A percentile compares a stretch with the other conserved stretches of the same genome.
Conservation (phyloP, 352 stramenopile species). For the Peronospora destructor region DNA sequence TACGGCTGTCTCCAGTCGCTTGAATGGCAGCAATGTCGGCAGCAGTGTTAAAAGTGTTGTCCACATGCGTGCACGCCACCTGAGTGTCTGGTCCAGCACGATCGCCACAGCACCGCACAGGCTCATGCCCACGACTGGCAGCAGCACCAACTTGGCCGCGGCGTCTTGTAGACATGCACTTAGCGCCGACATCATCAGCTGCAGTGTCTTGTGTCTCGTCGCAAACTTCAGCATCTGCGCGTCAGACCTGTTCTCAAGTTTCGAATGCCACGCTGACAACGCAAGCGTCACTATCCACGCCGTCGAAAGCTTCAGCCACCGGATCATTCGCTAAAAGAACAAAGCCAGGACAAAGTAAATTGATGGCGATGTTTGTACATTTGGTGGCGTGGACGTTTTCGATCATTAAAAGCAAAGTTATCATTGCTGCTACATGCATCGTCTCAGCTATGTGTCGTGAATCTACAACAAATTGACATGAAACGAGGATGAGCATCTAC, state of each 20-base stretch:
- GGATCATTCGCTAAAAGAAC: not conserved
- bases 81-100: constrained; percentile 23
- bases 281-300: constrained; percentile 5
- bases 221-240: constrained; percentile 8
- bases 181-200: constrained; percentile 6
- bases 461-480: constrained; percentile 13
- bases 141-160: constrained; percentile 46
- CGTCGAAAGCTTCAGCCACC: constrained; percentile 2
- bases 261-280: constrained; percentile 16
- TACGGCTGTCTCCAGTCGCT: constrained; percentile 9
- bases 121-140: constrained; percentile 57
- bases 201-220: constrained; percentile 10
- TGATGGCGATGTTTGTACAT: not conserved
- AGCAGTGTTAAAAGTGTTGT: constrained; percentile 14
- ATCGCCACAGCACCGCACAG: constrained; percentile 51
- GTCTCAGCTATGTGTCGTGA: constrained; percentile 13
- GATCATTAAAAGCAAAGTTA: too few species aligned
- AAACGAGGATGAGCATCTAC: too few species aligned
- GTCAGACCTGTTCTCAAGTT: not conserved
- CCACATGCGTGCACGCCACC: constrained; percentile 17
- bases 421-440: too few species aligned
- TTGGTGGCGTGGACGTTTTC: too few species aligned
- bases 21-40: constrained; percentile 20
- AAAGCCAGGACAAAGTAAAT: constrained; percentile 1
- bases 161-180: constrained; percentile 25